A percentile compares a stretch with the other conserved stretches of the same genome.
Conservation (phyloP, 768 basidiomycete genomes). For the Tricholoma matsutake region DNA sequence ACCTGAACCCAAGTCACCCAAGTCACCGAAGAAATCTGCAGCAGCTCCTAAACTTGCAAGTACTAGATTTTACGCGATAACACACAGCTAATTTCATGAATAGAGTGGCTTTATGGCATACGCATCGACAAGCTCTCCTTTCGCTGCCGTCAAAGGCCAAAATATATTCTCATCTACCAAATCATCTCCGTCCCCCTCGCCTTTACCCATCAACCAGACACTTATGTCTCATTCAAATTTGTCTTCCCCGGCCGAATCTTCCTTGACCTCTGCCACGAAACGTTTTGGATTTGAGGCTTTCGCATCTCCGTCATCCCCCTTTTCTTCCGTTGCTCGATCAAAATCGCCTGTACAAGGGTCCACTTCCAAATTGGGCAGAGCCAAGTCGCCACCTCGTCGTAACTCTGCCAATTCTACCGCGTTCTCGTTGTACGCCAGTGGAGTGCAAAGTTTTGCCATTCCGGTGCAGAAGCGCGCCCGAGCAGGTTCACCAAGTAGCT, state of each 20-base stretch:
- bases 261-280: constrained; percentile 25
- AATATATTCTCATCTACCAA: constrained; percentile 47
- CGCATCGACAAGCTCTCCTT: constrained; percentile 71
- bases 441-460: constrained; percentile 47
- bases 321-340: constrained; percentile 33
- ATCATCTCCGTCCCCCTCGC: constrained; percentile 27
- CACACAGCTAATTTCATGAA: constrained; percentile 11
- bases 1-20: constrained; percentile 45
- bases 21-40: constrained; percentile 18
- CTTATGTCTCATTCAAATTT: constrained; percentile 7
- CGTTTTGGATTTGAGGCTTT: constrained; percentile 36
- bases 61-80: constrained; percentile 5
- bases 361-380: constrained; percentile 38
- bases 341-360: constrained; percentile 55
- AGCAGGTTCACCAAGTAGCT: constrained; percentile 46
- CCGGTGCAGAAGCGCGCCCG: constrained; percentile 55
- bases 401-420: constrained; percentile 43
- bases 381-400: constrained; percentile 56
- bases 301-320: constrained; percentile 28
- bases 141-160: constrained; percentile 69
- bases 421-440: constrained; percentile 59
- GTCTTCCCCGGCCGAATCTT: constrained; percentile 15
- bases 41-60: constrained; percentile 45
- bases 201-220: constrained; percentile 16
- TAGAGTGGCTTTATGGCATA: constrained; percentile 81